phyloP scores from a whole-genome alignment of 805 yeast species.

The Cyberlindnera euphorbiiphila region DNA sequence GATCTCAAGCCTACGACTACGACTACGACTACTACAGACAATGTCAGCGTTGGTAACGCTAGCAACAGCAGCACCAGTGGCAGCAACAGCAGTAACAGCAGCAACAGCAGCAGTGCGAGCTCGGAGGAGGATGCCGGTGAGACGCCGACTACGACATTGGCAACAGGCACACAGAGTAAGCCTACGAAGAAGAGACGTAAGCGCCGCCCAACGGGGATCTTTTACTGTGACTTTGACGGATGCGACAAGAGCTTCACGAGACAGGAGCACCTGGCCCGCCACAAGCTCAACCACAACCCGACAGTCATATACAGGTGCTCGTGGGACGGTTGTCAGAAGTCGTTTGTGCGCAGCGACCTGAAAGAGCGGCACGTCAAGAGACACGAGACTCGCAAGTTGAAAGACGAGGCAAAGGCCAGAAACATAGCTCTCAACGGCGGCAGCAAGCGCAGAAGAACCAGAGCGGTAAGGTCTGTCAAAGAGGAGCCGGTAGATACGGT shows the following conservation, averaged over 20 bases:
- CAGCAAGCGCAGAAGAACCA: slow-evolving; percentile 15
- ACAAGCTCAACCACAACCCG: slow-evolving; percentile 57
- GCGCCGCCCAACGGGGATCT: slow-evolving; percentile 31
- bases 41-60: background rate
- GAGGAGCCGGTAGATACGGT: background rate
- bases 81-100: background rate
- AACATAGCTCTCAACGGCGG: slow-evolving; percentile 13
- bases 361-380: slow-evolving; percentile 43
- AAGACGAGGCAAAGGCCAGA: slow-evolving; percentile 26
- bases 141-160: background rate
- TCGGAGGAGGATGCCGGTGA: background rate
- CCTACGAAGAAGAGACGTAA: slow-evolving; percentile 21
- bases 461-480: slow-evolving; percentile 1
- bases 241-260: slow-evolving; percentile 57
- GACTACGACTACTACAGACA: too few species aligned
- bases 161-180: slow-evolving; percentile 4
- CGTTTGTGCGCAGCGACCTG: slow-evolving; percentile 61
- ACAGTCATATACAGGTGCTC: slow-evolving; percentile 51
- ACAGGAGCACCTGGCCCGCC: slow-evolving; percentile 62
- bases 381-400: slow-evolving; percentile 33
- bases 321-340: slow-evolving; percentile 48
- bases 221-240: slow-evolving; percentile 40
- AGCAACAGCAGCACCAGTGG: slow-evolving; percentile 1
- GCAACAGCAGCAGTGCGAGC: background rate
- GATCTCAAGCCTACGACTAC: background rate